A percentile compares a stretch with the other conserved stretches of the same genome.
These are phyloP conservation scores for Talaromyces sp. DNA, from an alignment of 2,329 filamentous ascomycete genomes.

Conservation along the genomic window DNA sequence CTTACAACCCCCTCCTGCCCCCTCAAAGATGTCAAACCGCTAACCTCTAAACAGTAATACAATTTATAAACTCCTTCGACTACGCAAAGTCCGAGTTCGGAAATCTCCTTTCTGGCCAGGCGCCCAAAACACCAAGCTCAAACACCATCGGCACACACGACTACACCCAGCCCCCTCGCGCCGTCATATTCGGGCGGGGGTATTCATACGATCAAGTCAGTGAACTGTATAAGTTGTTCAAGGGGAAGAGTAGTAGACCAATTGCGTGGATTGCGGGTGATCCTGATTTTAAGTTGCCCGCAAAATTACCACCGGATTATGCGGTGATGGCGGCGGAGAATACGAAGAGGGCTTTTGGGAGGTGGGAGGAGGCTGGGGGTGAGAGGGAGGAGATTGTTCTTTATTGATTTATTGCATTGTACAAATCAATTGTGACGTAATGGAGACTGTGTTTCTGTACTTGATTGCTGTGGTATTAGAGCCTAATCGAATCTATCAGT, in stretches of 20 bases:
- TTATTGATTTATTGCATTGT: not conserved
- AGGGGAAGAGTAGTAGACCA: not conserved
- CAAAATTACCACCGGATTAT: conserved; percentile 20
- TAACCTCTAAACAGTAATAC: conserved; percentile 2
- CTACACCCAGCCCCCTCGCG: conserved; percentile 24
- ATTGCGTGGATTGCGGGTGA: conserved; percentile 9
- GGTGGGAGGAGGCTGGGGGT: conserved; percentile 22
- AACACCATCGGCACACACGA: conserved; percentile 27
- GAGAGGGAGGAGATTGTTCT: conserved; percentile 15
- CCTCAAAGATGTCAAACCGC: not conserved
- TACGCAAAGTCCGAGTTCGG: conserved; percentile 8
- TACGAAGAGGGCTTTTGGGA: conserved; percentile 19
- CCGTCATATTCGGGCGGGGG: conserved; percentile 29
- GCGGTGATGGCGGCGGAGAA: conserved; percentile 20
- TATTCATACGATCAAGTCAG: conserved; percentile 22
- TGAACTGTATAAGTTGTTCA: not conserved
- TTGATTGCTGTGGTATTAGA: not conserved
- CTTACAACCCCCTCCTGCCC: not conserved
- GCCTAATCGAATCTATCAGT: not conserved
- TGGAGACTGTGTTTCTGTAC: not conserved
- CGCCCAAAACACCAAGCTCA: conserved; percentile 21
- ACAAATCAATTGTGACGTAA: not conserved
- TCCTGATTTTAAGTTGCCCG: conserved; percentile 13
- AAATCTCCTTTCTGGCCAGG: conserved; percentile 18
- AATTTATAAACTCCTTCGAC: conserved; percentile 5